These are phyloP conservation scores for Leptographium lundbergii DNA, from an alignment of 2,329 filamentous ascomycete species.

Conservation along the genomic window DNA sequence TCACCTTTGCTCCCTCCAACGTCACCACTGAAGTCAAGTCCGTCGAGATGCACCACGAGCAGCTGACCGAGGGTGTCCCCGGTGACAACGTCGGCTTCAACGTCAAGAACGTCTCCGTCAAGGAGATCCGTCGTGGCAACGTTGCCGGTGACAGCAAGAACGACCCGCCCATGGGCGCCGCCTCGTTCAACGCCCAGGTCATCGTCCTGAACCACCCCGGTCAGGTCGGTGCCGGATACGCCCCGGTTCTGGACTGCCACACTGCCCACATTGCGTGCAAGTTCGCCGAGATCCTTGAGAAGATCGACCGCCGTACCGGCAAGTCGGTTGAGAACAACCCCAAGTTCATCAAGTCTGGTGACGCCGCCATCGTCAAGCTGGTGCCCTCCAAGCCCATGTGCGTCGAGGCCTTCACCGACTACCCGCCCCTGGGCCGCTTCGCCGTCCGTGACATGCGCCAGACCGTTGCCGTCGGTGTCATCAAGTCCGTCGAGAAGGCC, in stretches of 20 bases:
- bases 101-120: conserved; percentile 99
- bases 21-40: conserved; percentile 99
- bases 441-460: conserved; percentile 97
- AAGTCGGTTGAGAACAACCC: conserved; percentile 84
- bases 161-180: conserved; percentile 80
- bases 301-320: conserved; percentile 99
- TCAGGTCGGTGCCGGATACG: conserved; percentile 98
- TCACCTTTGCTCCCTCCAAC: conserved; percentile 96
- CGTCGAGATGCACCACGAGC: conserved; percentile 99
- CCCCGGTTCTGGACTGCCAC: conserved; percentile 98
- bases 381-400: conserved; percentile 99
- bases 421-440: conserved; percentile 99
- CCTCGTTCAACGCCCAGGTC: conserved; percentile 98
- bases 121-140: conserved; percentile 99
- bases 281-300: conserved; percentile 98
- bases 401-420: conserved; percentile 99
- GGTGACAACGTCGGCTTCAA: conserved; percentile 99
- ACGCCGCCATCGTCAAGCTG: conserved; percentile 99
- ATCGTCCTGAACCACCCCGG: conserved; percentile 99
- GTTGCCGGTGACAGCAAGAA: conserved; percentile 99
- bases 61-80: conserved; percentile 86
- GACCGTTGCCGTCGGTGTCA: conserved; percentile 88
- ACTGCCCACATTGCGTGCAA: conserved; percentile 99
- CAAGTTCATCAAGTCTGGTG: conserved; percentile 99
- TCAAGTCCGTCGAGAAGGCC: conserved; percentile 72